These are phyloP conservation scores for Fusarium gaditjirri DNA, from an alignment of 2,329 filamentous ascomycete species.

Conservation along the genomic window DNA sequence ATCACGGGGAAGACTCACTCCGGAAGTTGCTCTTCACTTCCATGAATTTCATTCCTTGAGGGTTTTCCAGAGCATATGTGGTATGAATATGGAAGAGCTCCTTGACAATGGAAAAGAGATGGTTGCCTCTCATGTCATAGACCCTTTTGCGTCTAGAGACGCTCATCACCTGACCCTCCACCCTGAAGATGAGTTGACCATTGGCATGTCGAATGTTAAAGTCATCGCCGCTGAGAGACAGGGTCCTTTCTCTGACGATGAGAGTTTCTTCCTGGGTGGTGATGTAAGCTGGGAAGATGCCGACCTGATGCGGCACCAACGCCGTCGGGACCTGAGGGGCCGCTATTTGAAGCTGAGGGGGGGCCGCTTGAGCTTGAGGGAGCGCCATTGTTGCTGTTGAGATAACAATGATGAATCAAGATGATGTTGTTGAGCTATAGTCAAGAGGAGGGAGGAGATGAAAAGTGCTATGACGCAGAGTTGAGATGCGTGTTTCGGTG, in stretches of 20 bases:
- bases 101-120: slow-evolving; percentile 69
- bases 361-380: slow-evolving; percentile 42
- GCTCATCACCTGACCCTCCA: slow-evolving; percentile 65
- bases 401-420: background rate
- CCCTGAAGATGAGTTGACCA: slow-evolving; percentile 64
- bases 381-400: slow-evolving; percentile 15
- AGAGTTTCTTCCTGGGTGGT: slow-evolving; percentile 59
- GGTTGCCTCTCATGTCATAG: slow-evolving; percentile 61
- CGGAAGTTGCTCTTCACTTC: slow-evolving; percentile 66
- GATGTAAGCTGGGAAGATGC: slow-evolving; percentile 54
- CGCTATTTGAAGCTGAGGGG: background rate
- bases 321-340: background rate
- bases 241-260: slow-evolving; percentile 68
- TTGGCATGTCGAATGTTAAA: slow-evolving; percentile 69
- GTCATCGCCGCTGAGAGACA: slow-evolving; percentile 71
- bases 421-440: background rate
- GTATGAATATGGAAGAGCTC: slow-evolving; percentile 62
- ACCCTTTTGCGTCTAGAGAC: slow-evolving; percentile 67
- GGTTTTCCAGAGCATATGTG: slow-evolving; percentile 62
- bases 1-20: slow-evolving; percentile 51
- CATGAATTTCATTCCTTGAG: slow-evolving; percentile 59
- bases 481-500: background rate
- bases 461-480: background rate
- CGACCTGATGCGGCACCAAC: slow-evolving; percentile 48
- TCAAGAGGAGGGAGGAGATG: background rate